A percentile compares a stretch with the other conserved stretches of the same genome.
phyloP scores from a whole-genome alignment of 2,329 filamentous ascomycete genomes.

The Clathrospora elynae region DNA sequence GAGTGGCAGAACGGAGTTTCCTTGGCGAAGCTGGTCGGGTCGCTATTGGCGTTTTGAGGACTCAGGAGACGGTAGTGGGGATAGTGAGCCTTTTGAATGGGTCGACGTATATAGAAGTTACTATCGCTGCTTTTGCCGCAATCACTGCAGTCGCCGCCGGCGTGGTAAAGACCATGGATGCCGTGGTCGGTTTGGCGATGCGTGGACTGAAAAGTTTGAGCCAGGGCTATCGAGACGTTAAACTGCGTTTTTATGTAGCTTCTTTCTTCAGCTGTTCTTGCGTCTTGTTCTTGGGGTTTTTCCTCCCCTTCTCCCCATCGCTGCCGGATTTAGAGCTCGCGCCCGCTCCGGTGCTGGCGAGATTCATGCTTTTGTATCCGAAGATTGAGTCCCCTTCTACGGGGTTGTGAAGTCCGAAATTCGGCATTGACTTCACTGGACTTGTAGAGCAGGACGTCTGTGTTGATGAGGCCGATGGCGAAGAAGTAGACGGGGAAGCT shows the following conservation, averaged over 20 bases:
- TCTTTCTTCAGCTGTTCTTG: conserved; percentile 5
- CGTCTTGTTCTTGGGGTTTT: conserved; percentile 1
- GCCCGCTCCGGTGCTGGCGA: conserved; percentile 17
- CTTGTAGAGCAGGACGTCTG: conserved; percentile 25
- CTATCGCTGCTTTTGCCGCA: not conserved
- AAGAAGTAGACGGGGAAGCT: not conserved
- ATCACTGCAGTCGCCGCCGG: not conserved
- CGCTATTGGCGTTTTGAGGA: conserved; percentile 10
- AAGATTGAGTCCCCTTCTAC: conserved; percentile 32
- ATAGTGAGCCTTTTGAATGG: conserved; percentile 23
- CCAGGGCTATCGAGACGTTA: conserved; percentile 35
- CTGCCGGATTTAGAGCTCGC: conserved; percentile 6
- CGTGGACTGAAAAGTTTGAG: conserved; percentile 23
- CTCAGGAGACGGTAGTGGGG: not conserved
- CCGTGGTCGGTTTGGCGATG: conserved; percentile 20
- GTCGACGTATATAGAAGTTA: conserved; percentile 21
- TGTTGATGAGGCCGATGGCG: conserved; percentile 4
- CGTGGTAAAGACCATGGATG: conserved; percentile 5
- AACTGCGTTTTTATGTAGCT: conserved; percentile 12
- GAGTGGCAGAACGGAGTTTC: conserved; percentile 8
- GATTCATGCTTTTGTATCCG: conserved; percentile 24
- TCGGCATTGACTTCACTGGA: conserved; percentile 28
- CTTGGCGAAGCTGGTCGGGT: conserved; percentile 16
- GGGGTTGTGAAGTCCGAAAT: conserved; percentile 29
- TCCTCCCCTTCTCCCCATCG: conserved; percentile 17